Evolutionary conservation across 441 rosid genomes (phyloP), one percentile per base, ranked within the genome.

Genomic region (Aquilaria agallochum): DNA sequence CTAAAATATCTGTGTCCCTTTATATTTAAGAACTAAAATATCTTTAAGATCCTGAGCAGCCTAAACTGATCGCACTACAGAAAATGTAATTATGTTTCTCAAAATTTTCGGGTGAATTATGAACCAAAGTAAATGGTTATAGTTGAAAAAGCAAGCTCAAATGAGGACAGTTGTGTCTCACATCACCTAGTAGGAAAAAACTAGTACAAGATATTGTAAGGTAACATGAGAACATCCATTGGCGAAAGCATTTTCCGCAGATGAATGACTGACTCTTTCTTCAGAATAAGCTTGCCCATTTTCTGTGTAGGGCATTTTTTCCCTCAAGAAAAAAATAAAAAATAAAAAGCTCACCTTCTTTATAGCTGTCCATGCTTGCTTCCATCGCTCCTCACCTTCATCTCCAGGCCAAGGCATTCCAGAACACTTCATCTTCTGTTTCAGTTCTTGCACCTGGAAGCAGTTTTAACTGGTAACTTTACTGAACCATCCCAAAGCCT

Each of bases 341-440:
- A 53, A 59, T 55, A 69, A 45, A 54, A 59, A 54, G 33, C 31
- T 46, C 72, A 94, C 99, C 96, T 89, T 95, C 88, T 91, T 95
- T 71, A 91, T 84, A 69, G 99, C 87, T 64, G 74, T 74, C 99
- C 99, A 95, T 65, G 97, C 97, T 79, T 88, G 97, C 72, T 81
- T 86, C 97, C 97, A 95, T 73, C 92, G 74, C 56, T 74, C 72
- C 62, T 89, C 86, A 59, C 99, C 90, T 77, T 91, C 99, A 74
- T 91, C 96, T 56, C 97, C 99, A 47, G 99, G 97, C 99, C 97
- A 95, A 61, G 97, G 97, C 96, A 95, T 95, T 48, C 86, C 94
- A 64, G 96, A 95, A 59, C 60, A 72, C 78, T 76, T 73, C 96
- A 95, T 89, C 71, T 82, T 80, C 31, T 69, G 71, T 79, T 91